Base-by-base conservation (phyloP, 768 basidiomycete species). In the Terana coerulea region DNA sequence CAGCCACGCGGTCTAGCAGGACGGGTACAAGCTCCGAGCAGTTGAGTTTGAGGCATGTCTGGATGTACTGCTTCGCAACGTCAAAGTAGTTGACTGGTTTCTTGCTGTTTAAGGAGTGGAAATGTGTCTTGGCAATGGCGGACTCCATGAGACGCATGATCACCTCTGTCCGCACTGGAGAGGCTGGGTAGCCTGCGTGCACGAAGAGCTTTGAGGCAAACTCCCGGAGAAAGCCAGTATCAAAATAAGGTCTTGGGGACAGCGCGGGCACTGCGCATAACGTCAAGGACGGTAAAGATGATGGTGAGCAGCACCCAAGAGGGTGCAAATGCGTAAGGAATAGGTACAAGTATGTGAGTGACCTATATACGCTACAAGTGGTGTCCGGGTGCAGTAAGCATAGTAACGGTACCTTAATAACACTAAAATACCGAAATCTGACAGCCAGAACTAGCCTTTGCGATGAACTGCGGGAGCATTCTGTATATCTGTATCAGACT, bases 11-110 rank as follows among this genome's bases (percentile, higher is more conserved):
- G 1, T 24, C 52, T 24, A 52, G 19, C 26, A 52, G 24, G 17
- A 24, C 6, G 1, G 26, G 25, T 2, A 33, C 37, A 10, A 37
- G 37, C 15, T 46, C 35, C 24, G 44, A 36, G 21, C 33, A 52
- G 6, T 35, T 22, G 25, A 43, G 45, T 17, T 36, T 30, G 22
- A 53, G 11, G 39, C 52, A 53, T 8, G 37, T 42, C 24, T 53
- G 33, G 3, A 48, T 11, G n/a, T 42, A 48, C 15, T 19, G 5
- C 34, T 52, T 52, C 4, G 35, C 50, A 24, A 31, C 9, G 21
- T 4, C 29, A 4, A 24, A 10, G 21, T 40, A 5, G 31, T 42
- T 24, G 11, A 21, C 11, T 3, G n/a, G n/a, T n/a, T n/a, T n/a
- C n/a, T 8, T 25, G n/a, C n/a, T n/a, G 7, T 3, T 26, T 9